Base-by-base conservation (phyloP, 371 early-diverging fungal genomes). In the Quaeritorhiza haematococci region DNA sequence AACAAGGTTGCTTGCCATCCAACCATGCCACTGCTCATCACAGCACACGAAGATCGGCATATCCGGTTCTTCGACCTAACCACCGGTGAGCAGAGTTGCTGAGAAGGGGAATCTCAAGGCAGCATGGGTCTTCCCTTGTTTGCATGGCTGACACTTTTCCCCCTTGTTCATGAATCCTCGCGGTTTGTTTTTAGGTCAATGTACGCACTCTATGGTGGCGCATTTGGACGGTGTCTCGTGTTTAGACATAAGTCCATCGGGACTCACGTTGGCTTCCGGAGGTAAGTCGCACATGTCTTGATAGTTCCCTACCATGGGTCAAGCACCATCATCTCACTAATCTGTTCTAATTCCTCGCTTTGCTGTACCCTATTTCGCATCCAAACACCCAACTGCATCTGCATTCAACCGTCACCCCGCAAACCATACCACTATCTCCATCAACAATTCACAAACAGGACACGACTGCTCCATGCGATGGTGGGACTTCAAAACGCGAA, bases 401-500 rank as follows among this genome's bases (percentile, higher is more conserved):
- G 10, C 17, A 44, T n/a, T n/a, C n/a, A n/a, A n/a, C n/a, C n/a
- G n/a, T n/a, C n/a, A n/a, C n/a, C n/a, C n/a, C n/a, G n/a, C n/a
- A n/a, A n/a, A n/a, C n/a, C n/a, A n/a, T n/a, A n/a, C n/a, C n/a
- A n/a, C n/a, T n/a, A n/a, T n/a, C n/a, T n/a, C n/a, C n/a, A n/a
- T n/a, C n/a, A n/a, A n/a, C n/a, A n/a, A n/a, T 38, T 38, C 38
- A 10, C 38, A 10, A 23, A 8, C 62, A 80, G 87, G 89, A 0
- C 91, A 93, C 71, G 91, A 93, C 67, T 78, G 86, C 41, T 85
- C 88, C 3, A 75, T 91, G 24, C 79, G 90, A 42, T 68, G 87
- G 68, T 93, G 92, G 91, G 90, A 92, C 64, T 68, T 90, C 33
- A 49, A 73, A 19, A 74, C 78, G n/a, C 64, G 68, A 34, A 61